Evolutionary conservation across 2,329 filamentous ascomycete species (phyloP).

Genomic region (Sphaerulina musiva): DNA sequence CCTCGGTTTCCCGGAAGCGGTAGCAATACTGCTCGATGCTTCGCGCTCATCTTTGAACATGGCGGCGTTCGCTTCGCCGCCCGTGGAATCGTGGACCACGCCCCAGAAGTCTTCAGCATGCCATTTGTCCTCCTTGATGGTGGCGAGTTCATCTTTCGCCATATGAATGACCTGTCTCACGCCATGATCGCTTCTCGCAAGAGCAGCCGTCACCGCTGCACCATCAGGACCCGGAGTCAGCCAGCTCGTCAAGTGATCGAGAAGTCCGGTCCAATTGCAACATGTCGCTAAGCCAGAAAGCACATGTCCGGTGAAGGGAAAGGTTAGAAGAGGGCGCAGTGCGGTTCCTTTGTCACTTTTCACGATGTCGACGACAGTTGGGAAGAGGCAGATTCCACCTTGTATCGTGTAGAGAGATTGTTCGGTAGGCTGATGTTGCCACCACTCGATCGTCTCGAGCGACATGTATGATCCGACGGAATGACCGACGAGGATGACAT

Average conservation of each 20-base stretch:
- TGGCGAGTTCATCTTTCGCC: slow-evolving; percentile 52
- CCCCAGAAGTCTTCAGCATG: slow-evolving; percentile 58
- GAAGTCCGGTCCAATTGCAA: slow-evolving; percentile 34
- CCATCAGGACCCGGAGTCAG: slow-evolving; percentile 28
- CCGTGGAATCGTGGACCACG: slow-evolving; percentile 20
- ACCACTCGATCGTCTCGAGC: slow-evolving; percentile 33
- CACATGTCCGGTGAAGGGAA: slow-evolving; percentile 16
- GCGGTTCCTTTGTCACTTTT: slow-evolving; percentile 38
- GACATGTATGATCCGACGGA: slow-evolving; percentile 44
- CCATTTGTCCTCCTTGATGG: slow-evolving; percentile 53
- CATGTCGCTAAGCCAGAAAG: slow-evolving; percentile 41
- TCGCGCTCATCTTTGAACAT: not conserved
- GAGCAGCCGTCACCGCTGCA: slow-evolving; percentile 45
- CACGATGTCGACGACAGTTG: slow-evolving; percentile 44
- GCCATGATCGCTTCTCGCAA: slow-evolving; percentile 45
- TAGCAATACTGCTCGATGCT: not conserved
- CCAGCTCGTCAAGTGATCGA: slow-evolving; percentile 26
- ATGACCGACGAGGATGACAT: slow-evolving; percentile 41
- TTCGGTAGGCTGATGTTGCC: slow-evolving; percentile 15
- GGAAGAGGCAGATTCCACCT: slow-evolving; percentile 40
- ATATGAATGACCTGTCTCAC: slow-evolving; percentile 54
- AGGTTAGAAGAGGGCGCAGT: not conserved
- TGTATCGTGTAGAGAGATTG: slow-evolving; percentile 18
- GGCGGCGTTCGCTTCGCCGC: not conserved
- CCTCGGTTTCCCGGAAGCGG: slow-evolving; percentile 23